A percentile compares a stretch with the other conserved stretches of the same genome.
These are phyloP conservation scores for Picochlorum sp. DNA, from an alignment of 139 green algal genomes.

Conservation along the genomic window DNA sequence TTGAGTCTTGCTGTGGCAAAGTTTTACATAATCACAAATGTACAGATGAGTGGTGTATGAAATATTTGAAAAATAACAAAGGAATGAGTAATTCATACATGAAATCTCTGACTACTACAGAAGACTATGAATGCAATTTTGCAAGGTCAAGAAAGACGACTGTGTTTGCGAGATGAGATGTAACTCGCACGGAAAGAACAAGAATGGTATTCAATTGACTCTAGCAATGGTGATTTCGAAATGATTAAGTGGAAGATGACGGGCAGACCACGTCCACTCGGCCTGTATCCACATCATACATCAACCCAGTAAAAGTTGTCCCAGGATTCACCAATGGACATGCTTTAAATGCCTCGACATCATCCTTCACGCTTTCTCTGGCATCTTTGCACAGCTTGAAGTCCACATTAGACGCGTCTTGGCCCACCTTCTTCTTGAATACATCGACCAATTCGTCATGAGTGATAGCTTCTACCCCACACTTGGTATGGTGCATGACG, in stretches of 20 bases:
- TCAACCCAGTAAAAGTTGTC: conserved; percentile 24
- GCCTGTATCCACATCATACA: conserved; percentile 45
- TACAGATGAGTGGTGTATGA: too few relatives aligned
- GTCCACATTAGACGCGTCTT: conserved; percentile 17
- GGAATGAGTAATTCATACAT: too few relatives aligned
- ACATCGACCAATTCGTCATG: conserved; percentile 19
- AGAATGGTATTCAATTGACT: too few relatives aligned
- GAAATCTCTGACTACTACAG: too few relatives aligned
- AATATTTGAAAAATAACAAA: too few relatives aligned
- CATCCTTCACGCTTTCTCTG: conserved; percentile 32
- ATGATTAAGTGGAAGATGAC: background rate
- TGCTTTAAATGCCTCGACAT: conserved; percentile 23
- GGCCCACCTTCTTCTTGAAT: conserved; percentile 29
- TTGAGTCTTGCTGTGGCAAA: too few relatives aligned
- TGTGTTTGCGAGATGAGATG: too few relatives aligned
- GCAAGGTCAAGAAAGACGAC: too few relatives aligned
- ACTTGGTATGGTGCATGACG: conserved; percentile 61
- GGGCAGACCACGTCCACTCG: conserved; percentile 3
- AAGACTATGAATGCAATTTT: background rate
- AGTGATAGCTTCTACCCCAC: conserved; percentile 27
- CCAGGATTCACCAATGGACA: conserved; percentile 14
- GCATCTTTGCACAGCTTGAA: conserved; percentile 39
- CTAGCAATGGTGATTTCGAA: too few relatives aligned
- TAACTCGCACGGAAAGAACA: too few relatives aligned
- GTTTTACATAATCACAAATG: too few relatives aligned